Percentiles rank a stretch among this genome's conserved stretches.
Conservation (phyloP, 805 yeast species). For the Naumovozyma dairenensis region DNA sequence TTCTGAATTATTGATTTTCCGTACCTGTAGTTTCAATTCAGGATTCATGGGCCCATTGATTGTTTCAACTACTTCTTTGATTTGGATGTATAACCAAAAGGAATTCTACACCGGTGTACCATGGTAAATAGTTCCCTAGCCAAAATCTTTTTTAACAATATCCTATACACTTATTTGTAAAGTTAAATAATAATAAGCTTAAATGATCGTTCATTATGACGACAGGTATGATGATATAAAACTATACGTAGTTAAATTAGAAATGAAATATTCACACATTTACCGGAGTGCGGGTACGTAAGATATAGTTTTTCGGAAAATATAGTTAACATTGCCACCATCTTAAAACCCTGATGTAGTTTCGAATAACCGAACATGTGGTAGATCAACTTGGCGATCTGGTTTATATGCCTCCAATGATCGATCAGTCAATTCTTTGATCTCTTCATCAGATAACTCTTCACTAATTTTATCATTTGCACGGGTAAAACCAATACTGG, state of each 20-base stretch:
- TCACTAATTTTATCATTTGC: conserved; percentile 17
- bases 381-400: conserved; percentile 18
- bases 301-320: too few relatives aligned
- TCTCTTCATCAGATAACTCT: conserved; percentile 33
- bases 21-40: conserved; percentile 74
- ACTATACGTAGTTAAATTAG: too few relatives aligned
- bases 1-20: conserved; percentile 69
- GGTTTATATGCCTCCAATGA: conserved; percentile 34
- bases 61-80: conserved; percentile 61
- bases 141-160: too few relatives aligned
- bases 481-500: conserved; percentile 27
- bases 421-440: conserved; percentile 43
- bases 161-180: too few relatives aligned
- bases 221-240: too few relatives aligned
- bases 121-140: conserved; percentile 4
- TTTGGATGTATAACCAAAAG: conserved; percentile 74
- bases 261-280: too few relatives aligned
- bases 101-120: conserved; percentile 43
- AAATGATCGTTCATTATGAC: too few relatives aligned
- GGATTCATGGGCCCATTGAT: conserved; percentile 86
- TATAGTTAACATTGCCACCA: too few relatives aligned
- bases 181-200: too few relatives aligned
- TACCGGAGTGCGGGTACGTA: too few relatives aligned
- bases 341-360: conserved; percentile 23
- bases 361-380: conserved; percentile 33